Conservation (phyloP, 108 stramenopile species). For the Nitzschia inconspicua region DNA sequence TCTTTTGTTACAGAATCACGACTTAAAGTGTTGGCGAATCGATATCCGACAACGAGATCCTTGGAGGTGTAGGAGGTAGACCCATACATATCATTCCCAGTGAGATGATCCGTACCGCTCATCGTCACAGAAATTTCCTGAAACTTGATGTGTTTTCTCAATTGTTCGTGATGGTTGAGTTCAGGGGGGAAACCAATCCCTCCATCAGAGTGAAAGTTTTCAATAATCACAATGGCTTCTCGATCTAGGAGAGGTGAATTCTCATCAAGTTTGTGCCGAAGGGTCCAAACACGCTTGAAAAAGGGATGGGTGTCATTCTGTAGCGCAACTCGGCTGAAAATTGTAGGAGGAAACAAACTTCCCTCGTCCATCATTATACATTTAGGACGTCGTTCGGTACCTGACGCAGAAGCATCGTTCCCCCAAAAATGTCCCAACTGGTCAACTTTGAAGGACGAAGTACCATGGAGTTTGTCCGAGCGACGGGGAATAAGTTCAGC, state of each 20-base stretch:
- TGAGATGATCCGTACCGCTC: slow-evolving; percentile 62
- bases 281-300: slow-evolving; percentile 66
- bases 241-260: slow-evolving; percentile 55
- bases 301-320: too few relatives aligned
- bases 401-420: too few relatives aligned
- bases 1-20: slow-evolving; percentile 36
- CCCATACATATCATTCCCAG: slow-evolving; percentile 58
- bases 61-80: slow-evolving; percentile 58
- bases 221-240: slow-evolving; percentile 35
- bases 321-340: too few relatives aligned
- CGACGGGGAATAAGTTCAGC: too few relatives aligned
- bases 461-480: too few relatives aligned
- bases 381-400: too few relatives aligned
- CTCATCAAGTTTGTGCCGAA: slow-evolving; percentile 60
- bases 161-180: slow-evolving; percentile 47
- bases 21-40: slow-evolving; percentile 42
- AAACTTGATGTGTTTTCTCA: slow-evolving; percentile 59
- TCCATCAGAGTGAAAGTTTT: slow-evolving; percentile 47
- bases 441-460: too few relatives aligned
- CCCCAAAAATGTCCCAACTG: too few relatives aligned
- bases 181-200: slow-evolving; percentile 73
- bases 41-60: slow-evolving; percentile 64
- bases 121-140: slow-evolving; percentile 66
- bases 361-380: too few relatives aligned
- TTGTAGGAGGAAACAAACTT: background rate